Conservation (phyloP, 768 basidiomycete species). For the Suillus weaverae region DNA sequence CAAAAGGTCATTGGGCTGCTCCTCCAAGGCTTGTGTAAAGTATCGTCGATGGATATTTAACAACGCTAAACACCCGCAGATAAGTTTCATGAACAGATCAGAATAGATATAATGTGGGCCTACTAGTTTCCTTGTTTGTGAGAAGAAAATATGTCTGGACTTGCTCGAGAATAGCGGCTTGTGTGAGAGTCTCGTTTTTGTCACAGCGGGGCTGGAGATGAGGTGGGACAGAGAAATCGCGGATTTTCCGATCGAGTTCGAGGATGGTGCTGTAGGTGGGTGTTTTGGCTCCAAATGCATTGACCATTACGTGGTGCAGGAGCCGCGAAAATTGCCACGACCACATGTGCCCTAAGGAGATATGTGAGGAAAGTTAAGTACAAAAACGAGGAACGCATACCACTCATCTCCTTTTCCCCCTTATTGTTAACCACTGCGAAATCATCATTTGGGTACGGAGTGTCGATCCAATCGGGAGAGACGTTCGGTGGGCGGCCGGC, state of each 20-base stretch:
- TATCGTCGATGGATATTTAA: slow-evolving; percentile 68
- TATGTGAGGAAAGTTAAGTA: slow-evolving; percentile 1
- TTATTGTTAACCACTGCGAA: slow-evolving; percentile 35
- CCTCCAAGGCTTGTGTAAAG: slow-evolving; percentile 65
- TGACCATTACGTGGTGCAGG: slow-evolving; percentile 49
- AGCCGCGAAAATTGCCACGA: slow-evolving; percentile 53
- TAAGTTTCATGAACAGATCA: background rate
- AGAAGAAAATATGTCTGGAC: slow-evolving; percentile 48
- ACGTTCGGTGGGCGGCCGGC: slow-evolving; percentile 62
- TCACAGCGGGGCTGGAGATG: slow-evolving; percentile 41
- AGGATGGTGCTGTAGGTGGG: slow-evolving; percentile 54
- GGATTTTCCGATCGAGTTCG: slow-evolving; percentile 58
- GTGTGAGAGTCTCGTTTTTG: slow-evolving; percentile 19
- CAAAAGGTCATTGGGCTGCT: slow-evolving; percentile 54
- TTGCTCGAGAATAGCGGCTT: slow-evolving; percentile 18
- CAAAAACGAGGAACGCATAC: slow-evolving; percentile 31
- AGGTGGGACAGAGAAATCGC: slow-evolving; percentile 56
- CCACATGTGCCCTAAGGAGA: slow-evolving; percentile 53
- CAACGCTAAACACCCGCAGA: slow-evolving; percentile 40
- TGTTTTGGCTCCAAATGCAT: slow-evolving; percentile 51
- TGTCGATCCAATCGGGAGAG: slow-evolving; percentile 53
- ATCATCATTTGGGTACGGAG: slow-evolving; percentile 49
- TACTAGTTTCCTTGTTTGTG: slow-evolving; percentile 51
- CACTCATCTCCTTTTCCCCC: slow-evolving; percentile 41
- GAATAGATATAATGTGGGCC: slow-evolving; percentile 14